A percentile compares a stretch with the other conserved stretches of the same genome.
phyloP scores from a whole-genome alignment of 2,329 filamentous ascomycete genomes.

The Fusarium napiforme region DNA sequence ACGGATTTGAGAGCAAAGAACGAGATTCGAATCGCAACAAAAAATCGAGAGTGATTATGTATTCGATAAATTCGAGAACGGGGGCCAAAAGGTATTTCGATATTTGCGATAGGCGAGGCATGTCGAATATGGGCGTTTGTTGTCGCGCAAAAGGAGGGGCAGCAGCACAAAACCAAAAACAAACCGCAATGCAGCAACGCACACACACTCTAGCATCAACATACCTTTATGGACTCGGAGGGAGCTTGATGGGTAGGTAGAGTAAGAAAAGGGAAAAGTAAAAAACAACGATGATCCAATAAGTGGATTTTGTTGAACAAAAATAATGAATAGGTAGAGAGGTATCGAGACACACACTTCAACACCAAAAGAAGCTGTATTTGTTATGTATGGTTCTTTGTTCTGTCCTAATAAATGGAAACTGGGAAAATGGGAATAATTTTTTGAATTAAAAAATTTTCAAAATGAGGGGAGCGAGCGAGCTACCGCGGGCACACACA shows the following conservation, averaged over 20 bases:
- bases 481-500: slow-evolving; percentile 10
- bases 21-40: neutral
- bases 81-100: slow-evolving; percentile 11
- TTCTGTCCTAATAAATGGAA: slow-evolving; percentile 21
- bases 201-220: slow-evolving; percentile 9
- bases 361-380: slow-evolving; percentile 20
- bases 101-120: slow-evolving; percentile 27
- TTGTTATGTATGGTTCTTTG: slow-evolving; percentile 32
- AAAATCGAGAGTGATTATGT: neutral
- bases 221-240: slow-evolving; percentile 33
- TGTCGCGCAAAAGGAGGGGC: slow-evolving; percentile 39
- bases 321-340: neutral
- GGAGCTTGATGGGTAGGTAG: slow-evolving; percentile 38
- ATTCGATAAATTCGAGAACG: slow-evolving; percentile 7
- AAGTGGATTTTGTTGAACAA: slow-evolving; percentile 25
- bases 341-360: slow-evolving; percentile 15
- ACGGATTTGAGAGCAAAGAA: neutral
- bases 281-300: slow-evolving; percentile 24
- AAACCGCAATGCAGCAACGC: slow-evolving; percentile 29
- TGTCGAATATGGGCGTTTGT: slow-evolving; percentile 11
- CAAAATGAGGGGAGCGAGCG: slow-evolving; percentile 44
- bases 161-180: slow-evolving; percentile 26
- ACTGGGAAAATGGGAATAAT: slow-evolving; percentile 27
- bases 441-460: slow-evolving; percentile 42
- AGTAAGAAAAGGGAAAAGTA: slow-evolving; percentile 1